Evolutionary conservation across 345 rosid genomes (phyloP), one percentile per base, ranked within the genome.

Genomic region (Citrus cavaleriei): DNA sequence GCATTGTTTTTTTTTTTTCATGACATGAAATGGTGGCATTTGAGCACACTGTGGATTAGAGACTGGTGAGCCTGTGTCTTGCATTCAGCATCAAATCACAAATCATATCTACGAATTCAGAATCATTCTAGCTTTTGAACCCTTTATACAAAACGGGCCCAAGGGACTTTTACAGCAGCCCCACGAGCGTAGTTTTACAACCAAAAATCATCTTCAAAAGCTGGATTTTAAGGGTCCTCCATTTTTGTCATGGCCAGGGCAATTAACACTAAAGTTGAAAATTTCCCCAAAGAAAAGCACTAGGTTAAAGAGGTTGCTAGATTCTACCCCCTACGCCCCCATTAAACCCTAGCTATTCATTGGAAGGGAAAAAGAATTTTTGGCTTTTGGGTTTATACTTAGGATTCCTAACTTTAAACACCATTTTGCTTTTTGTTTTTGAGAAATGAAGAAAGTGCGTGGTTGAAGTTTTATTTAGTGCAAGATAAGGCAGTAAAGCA

Each of bases 321-420:
- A 81, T 80, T 74, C 79, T 82, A 86, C 84, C 76, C 71, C 84
- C 80, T 79, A 24, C 54, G 76, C 58, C 55, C 66, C 84, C 66
- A 46, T 59, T 30, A 46, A 76, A 38, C 57, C 79, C 78, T 77
- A 66, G 75, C 77, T 65, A 79, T 74, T 74, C 51, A 75, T 70
- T 57, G 42, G 77, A 79, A 68, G 74, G 69, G 61, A 75, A 80
- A 87, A 85, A 84, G 84, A 80, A 79, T 12, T 75, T 80, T 83
- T 86, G 89, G 84, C 90, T 80, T 89, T 88, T 77, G 76, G 86
- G 85, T 58, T 84, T 76, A 77, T 74, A 81, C 94, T 86, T 91
- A 59, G 92, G 94, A 91, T 91, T 88, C 92, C 90, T 70, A 76
- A 49, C 86, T 89, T 91, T 85, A 75, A 73, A 79, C 58, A 51